Evolutionary conservation across 352 stramenopile genomes (phyloP).

Genomic region (Phytophthora aleatoria): DNA sequence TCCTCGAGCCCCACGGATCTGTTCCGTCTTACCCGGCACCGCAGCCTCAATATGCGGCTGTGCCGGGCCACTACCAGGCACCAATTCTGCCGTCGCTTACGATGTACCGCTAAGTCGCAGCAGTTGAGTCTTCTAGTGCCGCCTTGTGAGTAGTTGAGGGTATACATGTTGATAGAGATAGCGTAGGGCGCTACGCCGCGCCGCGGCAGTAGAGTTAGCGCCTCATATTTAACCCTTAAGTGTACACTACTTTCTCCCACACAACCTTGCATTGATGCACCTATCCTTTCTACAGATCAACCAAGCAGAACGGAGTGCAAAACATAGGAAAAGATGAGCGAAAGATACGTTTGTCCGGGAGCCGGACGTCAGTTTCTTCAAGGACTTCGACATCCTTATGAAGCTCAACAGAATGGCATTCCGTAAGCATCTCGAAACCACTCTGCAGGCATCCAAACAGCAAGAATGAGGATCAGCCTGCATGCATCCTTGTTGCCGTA

Average conservation of each 20-base stretch:
- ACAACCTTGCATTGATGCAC: conserved; percentile 2
- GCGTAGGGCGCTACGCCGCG: conserved; percentile 6
- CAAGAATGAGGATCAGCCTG: conserved; percentile 1
- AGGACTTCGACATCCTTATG: conserved; percentile 12
- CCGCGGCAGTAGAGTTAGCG: conserved; percentile 23
- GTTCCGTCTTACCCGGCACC: conserved; percentile 17
- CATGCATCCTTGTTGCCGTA: conserved; percentile 2
- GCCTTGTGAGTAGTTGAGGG: conserved; percentile 30
- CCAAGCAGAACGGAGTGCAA: conserved; percentile 3
- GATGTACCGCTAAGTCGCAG: conserved; percentile 36
- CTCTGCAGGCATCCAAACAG: conserved; percentile 4
- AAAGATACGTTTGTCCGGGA: conserved; percentile 1
- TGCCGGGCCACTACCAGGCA: conserved; percentile 22
- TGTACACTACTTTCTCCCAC: conserved; percentile 20
- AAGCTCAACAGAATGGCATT: conserved; percentile 8
- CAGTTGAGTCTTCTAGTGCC: conserved; percentile 16
- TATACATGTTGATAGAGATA: conserved; percentile 32
- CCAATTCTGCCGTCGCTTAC: conserved; percentile 35
- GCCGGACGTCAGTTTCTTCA: conserved; percentile 2
- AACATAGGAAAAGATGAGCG: not conserved
- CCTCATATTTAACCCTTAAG: conserved; percentile 36
- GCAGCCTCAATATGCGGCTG: conserved; percentile 23
- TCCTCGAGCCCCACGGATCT: conserved; percentile 31
- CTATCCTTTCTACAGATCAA: conserved; percentile 3
- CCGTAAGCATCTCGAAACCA: not conserved